Base-by-base conservation (phyloP, 805 yeast species). In the Sungouiozyma intestinalis region DNA sequence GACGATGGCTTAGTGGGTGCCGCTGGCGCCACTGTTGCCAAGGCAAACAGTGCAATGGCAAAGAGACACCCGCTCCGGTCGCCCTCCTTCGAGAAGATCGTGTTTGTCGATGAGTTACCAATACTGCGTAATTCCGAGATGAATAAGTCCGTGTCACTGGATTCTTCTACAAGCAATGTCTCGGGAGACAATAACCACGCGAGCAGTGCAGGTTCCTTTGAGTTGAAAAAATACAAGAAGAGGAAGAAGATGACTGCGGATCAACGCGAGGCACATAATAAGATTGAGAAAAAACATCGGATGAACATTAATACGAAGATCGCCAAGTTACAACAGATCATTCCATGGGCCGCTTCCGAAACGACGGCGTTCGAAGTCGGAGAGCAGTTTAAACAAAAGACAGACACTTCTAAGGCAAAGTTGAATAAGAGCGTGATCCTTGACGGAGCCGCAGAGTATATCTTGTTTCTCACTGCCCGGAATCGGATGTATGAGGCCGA, bases 301-400 rank as follows among this genome's bases (percentile, higher is more conserved):
- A 79, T 78, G 46, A 80, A 80, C 58, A 79, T 81, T 57, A 80
- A 80, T 55, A 75, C 82, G 11, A 80, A 79, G 57, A 81, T 81
- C 43, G 82, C 82, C 3, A 77, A 77, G 24, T 61, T 80, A 41
- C 84, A 79, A 54, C 73, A 72, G 51, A 67, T 80, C 18, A 79
- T 81, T 31, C 87, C 87, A 11, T 74, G 81, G 76, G 74, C 79
- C 41, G 73, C 79, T 3, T 60, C 67, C 39, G 83, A 77, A 45
- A 73, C 73, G 48, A 74, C 81, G 2, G 81, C 82, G 0, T 78
- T 78, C 54, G 81, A 74, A 51, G 58, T 57, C 3, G 53, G 54
- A 24, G 53, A 51, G n/a, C 32, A 46, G 14, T n/a, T 48, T 15
- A 45, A 46, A 35, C 42, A 40, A 16, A 33, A 24, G 29, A 24